Evolutionary conservation across 345 rosid species (phyloP).

Genomic region (Geranium rotundifolium): DNA sequence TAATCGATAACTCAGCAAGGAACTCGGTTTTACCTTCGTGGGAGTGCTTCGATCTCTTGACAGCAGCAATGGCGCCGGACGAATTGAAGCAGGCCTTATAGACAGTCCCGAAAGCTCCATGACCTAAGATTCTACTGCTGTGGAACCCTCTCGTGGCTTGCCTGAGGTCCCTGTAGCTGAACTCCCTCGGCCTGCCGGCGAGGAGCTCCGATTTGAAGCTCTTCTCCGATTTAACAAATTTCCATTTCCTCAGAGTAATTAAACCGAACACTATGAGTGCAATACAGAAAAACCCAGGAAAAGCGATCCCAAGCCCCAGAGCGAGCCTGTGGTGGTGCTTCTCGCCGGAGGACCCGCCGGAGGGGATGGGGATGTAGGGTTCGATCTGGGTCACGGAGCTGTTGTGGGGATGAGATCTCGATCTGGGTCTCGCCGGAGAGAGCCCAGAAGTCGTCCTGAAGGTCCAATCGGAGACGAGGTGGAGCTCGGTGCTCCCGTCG

Average conservation of each 20-base stretch:
- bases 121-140: slow-evolving; percentile 64
- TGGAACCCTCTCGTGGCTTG: slow-evolving; percentile 78
- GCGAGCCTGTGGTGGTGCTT: slow-evolving; percentile 38
- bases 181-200: slow-evolving; percentile 56
- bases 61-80: slow-evolving; percentile 57
- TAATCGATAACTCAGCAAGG: slow-evolving; percentile 67
- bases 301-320: slow-evolving; percentile 63
- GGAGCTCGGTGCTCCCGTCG: slow-evolving; percentile 92
- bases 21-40: slow-evolving; percentile 83
- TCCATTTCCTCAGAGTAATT: slow-evolving; percentile 53
- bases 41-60: slow-evolving; percentile 71
- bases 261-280: slow-evolving; percentile 53
- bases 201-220: slow-evolving; percentile 54
- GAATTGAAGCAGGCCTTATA: slow-evolving; percentile 57
- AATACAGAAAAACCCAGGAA: slow-evolving; percentile 59
- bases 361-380: slow-evolving; percentile 27
- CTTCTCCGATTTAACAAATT: slow-evolving; percentile 32
- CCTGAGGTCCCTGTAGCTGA: slow-evolving; percentile 61
- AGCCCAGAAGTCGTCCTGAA: slow-evolving; percentile 51
- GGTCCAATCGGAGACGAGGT: slow-evolving; percentile 65
- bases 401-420: slow-evolving; percentile 47
- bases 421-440: slow-evolving; percentile 38
- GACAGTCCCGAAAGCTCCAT: slow-evolving; percentile 82
- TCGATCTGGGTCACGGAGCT: slow-evolving; percentile 28
- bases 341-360: slow-evolving; percentile 12